phyloP scores from a whole-genome alignment of 768 basidiomycete species.

The Boletus rufocinnamomeus region DNA sequence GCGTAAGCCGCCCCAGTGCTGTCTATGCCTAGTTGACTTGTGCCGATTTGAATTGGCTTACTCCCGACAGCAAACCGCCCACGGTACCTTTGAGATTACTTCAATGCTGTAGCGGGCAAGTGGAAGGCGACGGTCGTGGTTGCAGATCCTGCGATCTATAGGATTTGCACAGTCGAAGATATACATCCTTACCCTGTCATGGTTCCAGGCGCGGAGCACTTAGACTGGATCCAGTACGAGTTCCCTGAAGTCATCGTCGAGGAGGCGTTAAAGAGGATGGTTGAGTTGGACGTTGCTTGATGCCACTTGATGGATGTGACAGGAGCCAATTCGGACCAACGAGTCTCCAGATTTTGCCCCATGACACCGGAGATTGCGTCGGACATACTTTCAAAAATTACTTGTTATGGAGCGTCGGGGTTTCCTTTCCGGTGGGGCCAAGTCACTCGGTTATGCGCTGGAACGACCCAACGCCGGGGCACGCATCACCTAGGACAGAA shows the following conservation, averaged over 20 bases:
- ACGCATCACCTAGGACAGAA: background rate
- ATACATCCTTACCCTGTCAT: slow-evolving; percentile 14
- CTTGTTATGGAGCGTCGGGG: slow-evolving; percentile 20
- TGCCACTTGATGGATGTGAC: background rate
- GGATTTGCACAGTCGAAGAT: slow-evolving; percentile 3
- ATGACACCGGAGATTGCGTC: slow-evolving; percentile 30
- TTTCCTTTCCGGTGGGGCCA: slow-evolving; percentile 6
- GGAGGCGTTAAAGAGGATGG: slow-evolving; percentile 16
- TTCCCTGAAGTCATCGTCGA: slow-evolving; percentile 25
- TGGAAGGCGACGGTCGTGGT: slow-evolving; percentile 20
- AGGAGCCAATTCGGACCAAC: background rate
- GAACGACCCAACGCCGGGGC: background rate
- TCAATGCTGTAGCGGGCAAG: background rate
- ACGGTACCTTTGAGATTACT: slow-evolving; percentile 19
- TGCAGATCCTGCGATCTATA: slow-evolving; percentile 18
- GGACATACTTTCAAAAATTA: slow-evolving; percentile 18
- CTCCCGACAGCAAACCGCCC: slow-evolving; percentile 14
- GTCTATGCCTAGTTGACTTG: background rate
- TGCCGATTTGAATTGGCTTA: background rate
- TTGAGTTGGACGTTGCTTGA: slow-evolving; percentile 9
- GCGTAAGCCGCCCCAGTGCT: slow-evolving; percentile 4
- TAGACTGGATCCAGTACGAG: slow-evolving; percentile 33
- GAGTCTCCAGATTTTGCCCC: background rate
- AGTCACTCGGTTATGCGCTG: background rate
- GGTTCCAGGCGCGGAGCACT: slow-evolving; percentile 21